phyloP scores from a whole-genome alignment of 371 early-diverging fungal genomes.

The Rhizopus delemar region DNA sequence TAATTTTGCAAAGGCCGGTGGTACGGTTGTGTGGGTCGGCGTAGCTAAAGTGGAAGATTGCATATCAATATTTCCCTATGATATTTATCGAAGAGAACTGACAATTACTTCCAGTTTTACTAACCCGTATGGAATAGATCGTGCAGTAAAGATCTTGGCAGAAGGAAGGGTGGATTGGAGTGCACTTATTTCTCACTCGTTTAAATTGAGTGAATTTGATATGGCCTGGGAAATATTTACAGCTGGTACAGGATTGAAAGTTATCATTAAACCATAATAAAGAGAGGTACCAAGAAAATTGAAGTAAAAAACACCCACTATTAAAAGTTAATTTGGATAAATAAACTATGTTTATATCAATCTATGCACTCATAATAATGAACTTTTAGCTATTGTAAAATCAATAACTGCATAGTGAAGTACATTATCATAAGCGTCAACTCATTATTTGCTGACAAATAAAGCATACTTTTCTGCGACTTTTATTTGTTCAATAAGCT shows the following conservation, averaged over 20 bases:
- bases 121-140: slow-evolving; percentile 58
- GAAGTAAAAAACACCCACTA: no score
- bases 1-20: slow-evolving; percentile 50
- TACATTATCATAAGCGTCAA: no score
- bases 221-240: slow-evolving; percentile 55
- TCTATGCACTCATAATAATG: no score
- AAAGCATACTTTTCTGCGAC: no score
- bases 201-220: slow-evolving; percentile 49
- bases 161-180: slow-evolving; percentile 49
- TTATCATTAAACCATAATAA: slow-evolving; percentile 45
- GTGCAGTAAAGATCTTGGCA: slow-evolving; percentile 54
- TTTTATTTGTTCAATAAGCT: no score
- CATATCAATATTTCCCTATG: slow-evolving; percentile 53
- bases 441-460: no score
- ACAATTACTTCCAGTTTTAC: slow-evolving; percentile 60
- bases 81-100: slow-evolving; percentile 56
- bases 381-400: no score
- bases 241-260: slow-evolving; percentile 51
- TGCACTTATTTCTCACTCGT: slow-evolving; percentile 49
- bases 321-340: no score
- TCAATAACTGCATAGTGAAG: no score
- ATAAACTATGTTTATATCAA: no score
- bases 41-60: slow-evolving; percentile 53
- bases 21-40: slow-evolving; percentile 60
- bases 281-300: no score